Evolutionary conservation across 805 yeast species (phyloP).

Genomic region (Maudiozyma bulderi): DNA sequence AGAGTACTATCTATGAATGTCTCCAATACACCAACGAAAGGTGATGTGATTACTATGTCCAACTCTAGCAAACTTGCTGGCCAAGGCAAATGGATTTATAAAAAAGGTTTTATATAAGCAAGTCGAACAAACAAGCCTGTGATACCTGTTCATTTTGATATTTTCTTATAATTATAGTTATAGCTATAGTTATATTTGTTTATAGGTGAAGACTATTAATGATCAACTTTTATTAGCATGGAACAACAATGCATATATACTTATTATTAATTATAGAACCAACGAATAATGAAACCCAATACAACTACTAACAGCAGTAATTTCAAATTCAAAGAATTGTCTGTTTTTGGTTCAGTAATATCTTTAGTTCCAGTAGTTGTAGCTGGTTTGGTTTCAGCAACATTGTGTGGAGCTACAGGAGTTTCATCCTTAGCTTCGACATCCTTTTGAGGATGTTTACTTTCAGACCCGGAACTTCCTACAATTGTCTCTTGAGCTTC

Average conservation of each 20-base stretch:
- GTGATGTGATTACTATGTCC: no score
- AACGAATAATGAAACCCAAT: constrained; percentile 50
- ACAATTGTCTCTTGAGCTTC: constrained; percentile 4
- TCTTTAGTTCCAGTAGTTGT: not conserved
- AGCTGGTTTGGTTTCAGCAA: not conserved
- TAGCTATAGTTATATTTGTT: no score
- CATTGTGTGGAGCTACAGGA: not conserved
- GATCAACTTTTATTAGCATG: not conserved
- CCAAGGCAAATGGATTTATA: no score
- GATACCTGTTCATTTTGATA: no score
- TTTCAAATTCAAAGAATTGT: constrained; percentile 47
- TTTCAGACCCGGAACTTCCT: constrained; percentile 6
- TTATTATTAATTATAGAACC: constrained; percentile 48
- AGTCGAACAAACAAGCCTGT: no score
- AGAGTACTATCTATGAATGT: no score
- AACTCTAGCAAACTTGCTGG: no score
- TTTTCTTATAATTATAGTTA: no score
- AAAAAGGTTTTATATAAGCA: no score
- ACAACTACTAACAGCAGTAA: constrained; percentile 44
- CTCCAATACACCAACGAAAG: no score
- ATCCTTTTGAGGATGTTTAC: constrained; percentile 9
- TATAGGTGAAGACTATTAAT: not conserved
- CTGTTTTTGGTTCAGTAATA: constrained; percentile 4
- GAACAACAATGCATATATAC: not conserved
- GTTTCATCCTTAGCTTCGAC: constrained; percentile 12